Evolutionary conservation across 1,139 yeast genomes (phyloP).

Genomic region (Fermentozyma sake): DNA sequence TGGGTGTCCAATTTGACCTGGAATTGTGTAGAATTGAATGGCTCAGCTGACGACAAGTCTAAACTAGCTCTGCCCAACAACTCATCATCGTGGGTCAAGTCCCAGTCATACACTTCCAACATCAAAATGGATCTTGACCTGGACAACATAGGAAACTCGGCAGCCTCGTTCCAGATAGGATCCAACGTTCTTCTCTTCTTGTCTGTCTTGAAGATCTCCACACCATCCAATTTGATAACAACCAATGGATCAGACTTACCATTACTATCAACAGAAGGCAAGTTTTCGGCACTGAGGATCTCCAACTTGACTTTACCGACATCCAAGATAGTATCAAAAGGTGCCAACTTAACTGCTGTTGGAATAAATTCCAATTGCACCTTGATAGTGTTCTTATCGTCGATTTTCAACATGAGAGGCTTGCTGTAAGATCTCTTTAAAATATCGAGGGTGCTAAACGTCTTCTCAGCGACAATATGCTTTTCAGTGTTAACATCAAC

Average conservation of each 20-base stretch:
- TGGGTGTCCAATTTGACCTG: slow-evolving; percentile 53
- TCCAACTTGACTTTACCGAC: slow-evolving; percentile 60
- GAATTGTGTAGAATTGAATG: slow-evolving; percentile 42
- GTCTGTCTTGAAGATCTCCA: slow-evolving; percentile 52
- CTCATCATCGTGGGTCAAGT: slow-evolving; percentile 65
- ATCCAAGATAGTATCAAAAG: slow-evolving; percentile 59
- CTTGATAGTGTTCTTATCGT: slow-evolving; percentile 37
- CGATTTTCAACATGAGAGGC: slow-evolving; percentile 44
- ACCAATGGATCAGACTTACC: slow-evolving; percentile 75
- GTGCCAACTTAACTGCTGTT: slow-evolving; percentile 47
- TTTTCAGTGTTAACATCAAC: slow-evolving; percentile 43
- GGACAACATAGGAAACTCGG: slow-evolving; percentile 57
- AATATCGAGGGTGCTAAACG: slow-evolving; percentile 48
- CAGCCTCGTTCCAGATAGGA: slow-evolving; percentile 66
- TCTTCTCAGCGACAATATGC: slow-evolving; percentile 48
- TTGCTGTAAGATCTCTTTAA: slow-evolving; percentile 43
- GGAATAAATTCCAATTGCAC: slow-evolving; percentile 61
- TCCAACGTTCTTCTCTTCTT: slow-evolving; percentile 60
- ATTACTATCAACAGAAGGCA: slow-evolving; percentile 59
- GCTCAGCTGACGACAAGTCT: slow-evolving; percentile 47
- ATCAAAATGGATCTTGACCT: slow-evolving; percentile 50
- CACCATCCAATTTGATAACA: slow-evolving; percentile 48
- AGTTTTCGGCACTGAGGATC: slow-evolving; percentile 48
- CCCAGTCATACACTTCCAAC: slow-evolving; percentile 68
- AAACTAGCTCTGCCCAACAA: slow-evolving; percentile 49